Percentiles rank a stretch among this genome's conserved stretches.
Evolutionary conservation across 345 rosid species (phyloP).

Genomic region (Citrus trifoliata): DNA sequence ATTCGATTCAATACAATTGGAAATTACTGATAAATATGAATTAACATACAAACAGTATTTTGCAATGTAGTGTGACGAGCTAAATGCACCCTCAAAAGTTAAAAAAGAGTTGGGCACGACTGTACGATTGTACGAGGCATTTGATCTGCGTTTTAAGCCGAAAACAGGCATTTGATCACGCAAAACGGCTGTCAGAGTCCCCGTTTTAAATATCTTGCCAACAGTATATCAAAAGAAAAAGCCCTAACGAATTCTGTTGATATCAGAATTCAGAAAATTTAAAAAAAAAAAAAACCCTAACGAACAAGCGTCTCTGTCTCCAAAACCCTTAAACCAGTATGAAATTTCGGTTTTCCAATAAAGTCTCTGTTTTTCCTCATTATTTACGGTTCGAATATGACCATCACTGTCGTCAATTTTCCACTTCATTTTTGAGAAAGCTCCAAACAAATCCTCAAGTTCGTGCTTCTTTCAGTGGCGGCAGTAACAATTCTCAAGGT

Average conservation of each 20-base stretch:
- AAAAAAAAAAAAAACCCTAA: not conserved
- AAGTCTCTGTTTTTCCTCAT: constrained; percentile 27
- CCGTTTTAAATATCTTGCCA: not conserved
- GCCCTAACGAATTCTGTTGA: not conserved
- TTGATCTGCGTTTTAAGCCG: not conserved
- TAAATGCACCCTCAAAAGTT: too few relatives aligned
- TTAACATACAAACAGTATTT: too few relatives aligned
- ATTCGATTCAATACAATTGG: too few relatives aligned
- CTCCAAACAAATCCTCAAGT: constrained; percentile 35
- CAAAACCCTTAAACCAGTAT: constrained; percentile 8
- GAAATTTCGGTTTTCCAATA: constrained; percentile 41
- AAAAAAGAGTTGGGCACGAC: too few relatives aligned
- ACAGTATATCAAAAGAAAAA: too few relatives aligned
- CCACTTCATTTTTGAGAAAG: constrained; percentile 48
- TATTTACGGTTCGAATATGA: constrained; percentile 26
- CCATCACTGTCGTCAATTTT: constrained; percentile 34
- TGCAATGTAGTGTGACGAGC: too few relatives aligned
- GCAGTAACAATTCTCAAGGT: constrained; percentile 58
- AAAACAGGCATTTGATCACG: not conserved
- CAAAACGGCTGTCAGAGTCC: not conserved
- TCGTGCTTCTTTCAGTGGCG: constrained; percentile 43
- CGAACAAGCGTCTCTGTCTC: not conserved
- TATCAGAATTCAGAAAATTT: not conserved
- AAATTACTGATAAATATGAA: too few relatives aligned
- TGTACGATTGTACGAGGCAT: not conserved